Evolutionary conservation across 78 protist genomes (phyloP).

Genomic region (Dictyostelium discoideum): DNA sequence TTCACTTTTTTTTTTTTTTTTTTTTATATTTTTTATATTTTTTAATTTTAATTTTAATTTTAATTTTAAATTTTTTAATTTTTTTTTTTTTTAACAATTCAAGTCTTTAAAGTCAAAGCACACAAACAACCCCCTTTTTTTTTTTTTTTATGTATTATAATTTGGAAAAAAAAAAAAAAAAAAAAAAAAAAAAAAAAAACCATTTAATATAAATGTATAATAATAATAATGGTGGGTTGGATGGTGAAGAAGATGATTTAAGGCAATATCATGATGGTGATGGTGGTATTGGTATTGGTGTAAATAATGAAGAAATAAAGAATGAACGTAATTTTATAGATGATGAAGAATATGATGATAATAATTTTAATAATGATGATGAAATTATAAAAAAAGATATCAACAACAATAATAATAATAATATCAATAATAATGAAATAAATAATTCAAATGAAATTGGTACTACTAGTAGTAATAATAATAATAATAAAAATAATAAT

Average conservation of each 20-base stretch:
- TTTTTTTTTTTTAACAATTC: neutral
- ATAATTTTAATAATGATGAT: too few relatives aligned
- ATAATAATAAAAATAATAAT: neutral
- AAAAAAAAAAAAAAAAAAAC: neutral
- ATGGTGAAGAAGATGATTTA: constrained; percentile 1
- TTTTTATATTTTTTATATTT: too few relatives aligned
- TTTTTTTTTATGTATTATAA: neutral
- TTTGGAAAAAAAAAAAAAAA: neutral
- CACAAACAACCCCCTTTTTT: neutral
- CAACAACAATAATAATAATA: neutral
- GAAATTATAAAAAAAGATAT: neutral
- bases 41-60: too few relatives aligned
- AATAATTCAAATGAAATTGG: neutral
- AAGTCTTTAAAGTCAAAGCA: too few relatives aligned
- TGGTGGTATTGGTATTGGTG: neutral
- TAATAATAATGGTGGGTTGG: neutral
- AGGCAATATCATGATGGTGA: neutral
- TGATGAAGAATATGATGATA: neutral
- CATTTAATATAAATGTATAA: neutral
- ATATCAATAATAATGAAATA: neutral
- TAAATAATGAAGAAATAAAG: neutral
- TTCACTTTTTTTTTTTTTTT: neutral
- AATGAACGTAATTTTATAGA: constrained; percentile 14
- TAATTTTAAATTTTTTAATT: neutral
- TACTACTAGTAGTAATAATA: neutral